phyloP scores from a whole-genome alignment of 768 basidiomycete genomes.

The Botryobasidium botryosum region DNA sequence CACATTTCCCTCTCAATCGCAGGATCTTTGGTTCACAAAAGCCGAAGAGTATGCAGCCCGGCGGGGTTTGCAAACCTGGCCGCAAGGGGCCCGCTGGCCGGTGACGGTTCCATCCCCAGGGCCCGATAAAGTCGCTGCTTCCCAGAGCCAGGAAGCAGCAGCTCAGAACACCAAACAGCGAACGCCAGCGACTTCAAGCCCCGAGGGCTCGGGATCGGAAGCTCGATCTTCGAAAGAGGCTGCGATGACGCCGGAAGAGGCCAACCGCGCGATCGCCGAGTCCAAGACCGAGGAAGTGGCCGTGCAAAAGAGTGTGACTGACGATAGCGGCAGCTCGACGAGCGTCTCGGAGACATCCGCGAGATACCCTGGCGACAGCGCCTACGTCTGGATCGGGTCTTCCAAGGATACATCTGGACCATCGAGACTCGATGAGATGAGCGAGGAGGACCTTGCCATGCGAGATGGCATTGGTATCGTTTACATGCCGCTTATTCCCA shows the following conservation, averaged over 20 bases:
- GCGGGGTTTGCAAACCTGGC: conserved; percentile 10
- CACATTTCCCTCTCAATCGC: conserved; percentile 9
- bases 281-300: conserved; percentile 11
- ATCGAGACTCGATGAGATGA: conserved; percentile 12
- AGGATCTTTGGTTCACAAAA: conserved; percentile 19
- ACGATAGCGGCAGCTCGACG: neutral
- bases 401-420: conserved; percentile 11
- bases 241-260: conserved; percentile 2
- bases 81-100: conserved; percentile 14
- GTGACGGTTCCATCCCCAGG: neutral
- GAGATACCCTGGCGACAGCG: neutral
- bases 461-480: conserved; percentile 17
- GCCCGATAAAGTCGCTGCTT: neutral
- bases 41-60: conserved; percentile 15
- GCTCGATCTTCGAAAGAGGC: neutral
- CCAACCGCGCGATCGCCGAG: conserved; percentile 11
- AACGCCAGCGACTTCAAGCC: too few species aligned
- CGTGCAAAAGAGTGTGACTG: conserved; percentile 9
- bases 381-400: conserved; percentile 15
- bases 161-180: too few species aligned
- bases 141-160: neutral
- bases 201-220: too few species aligned
- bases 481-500: conserved; percentile 15
- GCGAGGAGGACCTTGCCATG: conserved; percentile 12
- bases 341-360: neutral